Evolutionary conservation across 139 green algal species (phyloP).

Genomic region (Nannochloris sp.): DNA sequence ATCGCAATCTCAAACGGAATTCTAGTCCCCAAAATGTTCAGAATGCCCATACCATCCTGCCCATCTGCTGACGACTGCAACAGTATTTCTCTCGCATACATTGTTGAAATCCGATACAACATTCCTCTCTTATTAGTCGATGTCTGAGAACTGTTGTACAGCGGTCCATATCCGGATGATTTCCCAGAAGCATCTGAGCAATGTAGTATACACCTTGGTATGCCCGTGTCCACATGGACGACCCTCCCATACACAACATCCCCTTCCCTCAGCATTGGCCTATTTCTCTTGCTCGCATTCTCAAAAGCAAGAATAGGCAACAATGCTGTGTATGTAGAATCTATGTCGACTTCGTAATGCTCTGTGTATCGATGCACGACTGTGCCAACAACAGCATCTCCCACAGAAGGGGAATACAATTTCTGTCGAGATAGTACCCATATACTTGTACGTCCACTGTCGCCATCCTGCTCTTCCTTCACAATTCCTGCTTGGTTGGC

Average conservation of each 20-base stretch:
- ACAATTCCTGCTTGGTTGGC: constrained; percentile 51
- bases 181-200: constrained; percentile 57
- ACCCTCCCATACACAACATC: constrained; percentile 73
- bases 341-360: constrained; percentile 72
- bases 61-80: constrained; percentile 6
- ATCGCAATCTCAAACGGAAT: constrained; percentile 65
- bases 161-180: constrained; percentile 50
- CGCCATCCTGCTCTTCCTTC: constrained; percentile 35
- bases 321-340: constrained; percentile 49
- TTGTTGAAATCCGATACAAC: constrained; percentile 23
- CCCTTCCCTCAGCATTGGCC: constrained; percentile 56
- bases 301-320: constrained; percentile 77
- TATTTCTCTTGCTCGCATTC: constrained; percentile 68
- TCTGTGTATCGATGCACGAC: constrained; percentile 58
- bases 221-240: constrained; percentile 43
- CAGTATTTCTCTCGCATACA: constrained; percentile 31
- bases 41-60: constrained; percentile 14
- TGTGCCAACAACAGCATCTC: constrained; percentile 63
- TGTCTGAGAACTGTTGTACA: constrained; percentile 17
- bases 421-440: constrained; percentile 67
- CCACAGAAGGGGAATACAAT: constrained; percentile 63
- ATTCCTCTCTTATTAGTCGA: constrained; percentile 35
- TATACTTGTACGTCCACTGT: constrained; percentile 21
- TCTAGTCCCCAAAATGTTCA: constrained; percentile 46
- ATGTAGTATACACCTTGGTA: constrained; percentile 49